Evolutionary conservation across 2,329 filamentous ascomycete genomes (phyloP).

Genomic region (Lojkania enalia): DNA sequence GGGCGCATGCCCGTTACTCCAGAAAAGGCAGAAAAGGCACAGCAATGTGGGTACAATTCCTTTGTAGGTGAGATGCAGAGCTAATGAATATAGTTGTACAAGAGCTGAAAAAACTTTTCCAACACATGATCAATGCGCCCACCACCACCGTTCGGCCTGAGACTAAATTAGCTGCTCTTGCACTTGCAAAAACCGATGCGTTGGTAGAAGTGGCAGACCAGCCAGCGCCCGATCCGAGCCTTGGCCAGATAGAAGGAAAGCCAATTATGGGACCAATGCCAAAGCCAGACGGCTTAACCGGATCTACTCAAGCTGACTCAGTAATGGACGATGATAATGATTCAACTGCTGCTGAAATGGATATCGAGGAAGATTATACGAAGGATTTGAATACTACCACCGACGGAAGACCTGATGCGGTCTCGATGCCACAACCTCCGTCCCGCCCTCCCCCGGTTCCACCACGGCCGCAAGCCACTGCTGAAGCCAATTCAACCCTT

Average conservation of each 20-base stretch:
- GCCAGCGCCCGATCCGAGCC: slow-evolving; percentile 44
- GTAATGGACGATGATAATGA: slow-evolving; percentile 30
- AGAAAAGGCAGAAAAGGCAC: slow-evolving; percentile 62
- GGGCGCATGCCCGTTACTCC: slow-evolving; percentile 70
- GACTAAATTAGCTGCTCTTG: slow-evolving; percentile 77
- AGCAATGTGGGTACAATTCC: slow-evolving; percentile 68
- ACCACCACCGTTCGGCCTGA: slow-evolving; percentile 68
- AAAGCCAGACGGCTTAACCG: slow-evolving; percentile 28
- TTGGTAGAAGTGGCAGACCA: slow-evolving; percentile 39
- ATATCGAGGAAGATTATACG: neutral
- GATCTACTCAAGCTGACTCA: slow-evolving; percentile 20
- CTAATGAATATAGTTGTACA: slow-evolving; percentile 63
- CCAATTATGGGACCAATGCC: slow-evolving; percentile 52
- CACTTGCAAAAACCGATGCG: slow-evolving; percentile 65
- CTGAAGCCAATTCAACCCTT: slow-evolving; percentile 18
- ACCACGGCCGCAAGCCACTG: slow-evolving; percentile 50
- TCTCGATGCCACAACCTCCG: slow-evolving; percentile 40
- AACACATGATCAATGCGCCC: slow-evolving; percentile 67
- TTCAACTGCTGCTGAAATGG: slow-evolving; percentile 22
- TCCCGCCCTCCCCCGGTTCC: slow-evolving; percentile 62
- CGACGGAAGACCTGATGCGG: slow-evolving; percentile 22
- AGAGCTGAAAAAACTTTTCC: slow-evolving; percentile 72
- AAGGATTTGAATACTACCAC: slow-evolving; percentile 16
- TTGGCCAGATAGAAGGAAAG: slow-evolving; percentile 50
- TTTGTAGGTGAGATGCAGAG: neutral